These are phyloP conservation scores for Colletotrichum zoysiae DNA, from an alignment of 2,329 filamentous ascomycete genomes.

Conservation along the genomic window DNA sequence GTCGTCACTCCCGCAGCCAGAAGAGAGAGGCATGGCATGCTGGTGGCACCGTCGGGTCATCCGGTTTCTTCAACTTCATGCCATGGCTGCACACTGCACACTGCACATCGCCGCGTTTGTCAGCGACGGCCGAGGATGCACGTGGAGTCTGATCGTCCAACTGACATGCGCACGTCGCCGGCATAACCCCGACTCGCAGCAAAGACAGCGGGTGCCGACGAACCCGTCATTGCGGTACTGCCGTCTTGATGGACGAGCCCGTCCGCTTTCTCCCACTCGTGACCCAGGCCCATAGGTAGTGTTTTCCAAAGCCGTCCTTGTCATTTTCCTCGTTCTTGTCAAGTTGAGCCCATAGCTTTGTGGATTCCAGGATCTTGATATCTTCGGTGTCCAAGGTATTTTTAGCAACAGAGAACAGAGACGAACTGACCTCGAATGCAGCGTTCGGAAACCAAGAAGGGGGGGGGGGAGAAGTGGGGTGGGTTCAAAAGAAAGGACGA, in stretches of 20 bases:
- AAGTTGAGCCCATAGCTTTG: conserved; percentile 6
- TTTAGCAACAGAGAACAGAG: not conserved
- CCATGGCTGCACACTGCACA: not conserved
- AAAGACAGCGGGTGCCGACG: not conserved
- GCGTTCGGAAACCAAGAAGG: conserved; percentile 1
- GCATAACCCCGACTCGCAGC: not conserved
- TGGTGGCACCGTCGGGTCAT: not conserved
- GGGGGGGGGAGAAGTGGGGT: not conserved
- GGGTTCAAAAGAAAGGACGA: conserved; percentile 16
- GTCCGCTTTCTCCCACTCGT: not conserved
- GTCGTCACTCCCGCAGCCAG: conserved; percentile 1
- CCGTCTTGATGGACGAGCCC: not conserved
- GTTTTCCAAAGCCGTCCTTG: conserved; percentile 7
- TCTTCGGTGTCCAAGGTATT: conserved; percentile 18
- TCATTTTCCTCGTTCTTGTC: not conserved
- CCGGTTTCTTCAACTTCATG: conserved; percentile 34
- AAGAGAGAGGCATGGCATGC: not conserved
- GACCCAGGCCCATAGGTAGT: not conserved
- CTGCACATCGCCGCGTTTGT: not conserved
- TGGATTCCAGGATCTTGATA: not conserved
- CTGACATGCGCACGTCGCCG: conserved; percentile 7
- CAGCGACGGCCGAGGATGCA: not conserved
- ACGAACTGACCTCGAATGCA: not conserved
- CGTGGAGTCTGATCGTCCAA: conserved; percentile 20
- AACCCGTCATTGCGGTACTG: not conserved